These are phyloP conservation scores for Cryptococcus sp. DNA, from an alignment of 1,284 basidiomycete species.

Conservation along the genomic window DNA sequence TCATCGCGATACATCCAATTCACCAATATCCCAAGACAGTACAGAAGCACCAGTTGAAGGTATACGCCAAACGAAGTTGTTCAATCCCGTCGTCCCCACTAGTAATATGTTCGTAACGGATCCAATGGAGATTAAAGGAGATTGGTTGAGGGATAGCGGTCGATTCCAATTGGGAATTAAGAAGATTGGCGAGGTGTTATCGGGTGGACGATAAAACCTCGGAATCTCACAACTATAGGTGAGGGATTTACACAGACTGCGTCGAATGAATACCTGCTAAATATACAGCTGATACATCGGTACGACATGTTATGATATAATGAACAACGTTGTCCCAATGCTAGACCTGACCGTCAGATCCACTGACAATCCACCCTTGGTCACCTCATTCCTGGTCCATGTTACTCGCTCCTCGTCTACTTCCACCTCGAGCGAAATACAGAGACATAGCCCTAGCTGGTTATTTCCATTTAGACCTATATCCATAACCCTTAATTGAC, in stretches of 20 bases:
- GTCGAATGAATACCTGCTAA: too few relatives aligned
- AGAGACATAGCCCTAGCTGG: not conserved
- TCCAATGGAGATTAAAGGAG: conserved; percentile 33
- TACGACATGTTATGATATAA: too few relatives aligned
- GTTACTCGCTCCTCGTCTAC: not conserved
- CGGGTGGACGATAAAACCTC: conserved; percentile 9
- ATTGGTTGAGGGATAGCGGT: conserved; percentile 29
- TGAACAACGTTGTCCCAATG: too few relatives aligned
- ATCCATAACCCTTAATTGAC: conserved; percentile 37
- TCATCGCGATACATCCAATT: not conserved
- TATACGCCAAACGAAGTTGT: conserved; percentile 7
- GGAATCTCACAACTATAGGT: too few relatives aligned
- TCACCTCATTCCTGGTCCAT: not conserved
- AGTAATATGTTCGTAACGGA: conserved; percentile 29
- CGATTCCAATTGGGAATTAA: conserved; percentile 33
- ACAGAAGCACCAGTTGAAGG: not conserved
- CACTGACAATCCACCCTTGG: too few relatives aligned
- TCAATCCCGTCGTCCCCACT: conserved; percentile 13
- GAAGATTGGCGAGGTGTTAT: conserved; percentile 34
- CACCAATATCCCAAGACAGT: conserved; percentile 1
- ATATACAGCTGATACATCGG: too few relatives aligned
- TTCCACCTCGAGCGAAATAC: not conserved
- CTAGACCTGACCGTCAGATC: too few relatives aligned
- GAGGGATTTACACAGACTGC: too few relatives aligned
- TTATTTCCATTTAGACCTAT: not conserved